phyloP scores from a whole-genome alignment of 805 yeast genomes.

The Debaryomyces hansenii region DNA sequence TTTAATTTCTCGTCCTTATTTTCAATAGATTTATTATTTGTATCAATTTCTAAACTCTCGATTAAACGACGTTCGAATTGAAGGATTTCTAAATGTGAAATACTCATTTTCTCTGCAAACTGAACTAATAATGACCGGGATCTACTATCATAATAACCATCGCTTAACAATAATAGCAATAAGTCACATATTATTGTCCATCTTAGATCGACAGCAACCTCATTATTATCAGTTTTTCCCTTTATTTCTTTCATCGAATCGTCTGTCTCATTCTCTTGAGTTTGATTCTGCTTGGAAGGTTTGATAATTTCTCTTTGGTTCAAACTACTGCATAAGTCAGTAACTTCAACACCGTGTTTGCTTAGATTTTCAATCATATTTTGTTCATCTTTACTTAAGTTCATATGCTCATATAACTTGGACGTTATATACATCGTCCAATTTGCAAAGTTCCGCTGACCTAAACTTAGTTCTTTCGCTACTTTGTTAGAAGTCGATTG shows the following conservation, averaged over 20 bases:
- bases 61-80: constrained; percentile 92
- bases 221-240: constrained; percentile 1
- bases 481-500: constrained; percentile 52
- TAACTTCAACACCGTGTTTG: constrained; percentile 74
- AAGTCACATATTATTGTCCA: constrained; percentile 96
- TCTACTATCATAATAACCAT: constrained; percentile 85
- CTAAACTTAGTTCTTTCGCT: constrained; percentile 57
- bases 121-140: constrained; percentile 75
- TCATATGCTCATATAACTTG: constrained; percentile 77
- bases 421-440: constrained; percentile 80
- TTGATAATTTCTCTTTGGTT: constrained; percentile 16
- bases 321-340: constrained; percentile 68
- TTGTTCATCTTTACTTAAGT: constrained; percentile 72
- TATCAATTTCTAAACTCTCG: constrained; percentile 83
- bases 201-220: constrained; percentile 57
- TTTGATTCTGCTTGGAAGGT: background rate
- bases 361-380: constrained; percentile 85
- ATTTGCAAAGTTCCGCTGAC: constrained; percentile 76
- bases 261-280: background rate
- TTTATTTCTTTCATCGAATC: constrained; percentile 7
- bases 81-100: constrained; percentile 65
- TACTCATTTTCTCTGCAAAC: constrained; percentile 63
- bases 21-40: constrained; percentile 49
- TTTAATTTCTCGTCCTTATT: constrained; percentile 70
- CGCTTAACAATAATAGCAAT: constrained; percentile 74